These are phyloP conservation scores for Saccharomyces hybrid DNA, from an alignment of 1,139 yeast species.

Conservation along the genomic window DNA sequence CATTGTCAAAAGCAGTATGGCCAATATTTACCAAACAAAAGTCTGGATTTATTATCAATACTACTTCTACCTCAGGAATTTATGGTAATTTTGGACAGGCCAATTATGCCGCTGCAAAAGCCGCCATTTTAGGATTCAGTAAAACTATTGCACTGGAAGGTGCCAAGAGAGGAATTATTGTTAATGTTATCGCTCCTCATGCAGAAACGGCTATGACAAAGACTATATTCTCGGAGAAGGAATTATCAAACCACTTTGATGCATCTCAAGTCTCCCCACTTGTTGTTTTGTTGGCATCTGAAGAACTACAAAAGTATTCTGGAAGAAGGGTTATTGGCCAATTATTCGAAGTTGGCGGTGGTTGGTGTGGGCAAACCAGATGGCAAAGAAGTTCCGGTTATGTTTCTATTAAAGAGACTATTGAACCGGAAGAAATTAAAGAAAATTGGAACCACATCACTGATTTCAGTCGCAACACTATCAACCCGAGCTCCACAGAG, in stretches of 20 bases:
- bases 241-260: constrained; percentile 70
- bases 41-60: constrained; percentile 77
- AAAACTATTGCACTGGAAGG: constrained; percentile 90
- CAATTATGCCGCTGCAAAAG: constrained; percentile 90
- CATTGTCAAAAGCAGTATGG: constrained; percentile 88
- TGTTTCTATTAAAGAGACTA: constrained; percentile 47
- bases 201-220: constrained; percentile 97
- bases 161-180: constrained; percentile 64
- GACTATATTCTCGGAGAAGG: constrained; percentile 71
- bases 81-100: constrained; percentile 98
- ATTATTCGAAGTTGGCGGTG: constrained; percentile 72
- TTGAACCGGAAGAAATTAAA: constrained; percentile 62
- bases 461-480: constrained; percentile 48
- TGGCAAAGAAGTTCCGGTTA: constrained; percentile 93
- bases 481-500: constrained; percentile 53
- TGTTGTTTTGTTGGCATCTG: constrained; percentile 68
- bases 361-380: constrained; percentile 92
- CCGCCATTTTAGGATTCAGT: constrained; percentile 79
- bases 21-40: constrained; percentile 74
- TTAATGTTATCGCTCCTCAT: constrained; percentile 88
- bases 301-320: constrained; percentile 45
- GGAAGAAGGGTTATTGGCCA: constrained; percentile 45
- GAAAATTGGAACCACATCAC: constrained; percentile 59
- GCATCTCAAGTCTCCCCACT: constrained; percentile 91
- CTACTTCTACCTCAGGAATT: constrained; percentile 92